Evolutionary conservation across 805 yeast genomes (phyloP), one percentile per base, ranked within the genome.

Genomic region (Grigorovia humatica): DNA sequence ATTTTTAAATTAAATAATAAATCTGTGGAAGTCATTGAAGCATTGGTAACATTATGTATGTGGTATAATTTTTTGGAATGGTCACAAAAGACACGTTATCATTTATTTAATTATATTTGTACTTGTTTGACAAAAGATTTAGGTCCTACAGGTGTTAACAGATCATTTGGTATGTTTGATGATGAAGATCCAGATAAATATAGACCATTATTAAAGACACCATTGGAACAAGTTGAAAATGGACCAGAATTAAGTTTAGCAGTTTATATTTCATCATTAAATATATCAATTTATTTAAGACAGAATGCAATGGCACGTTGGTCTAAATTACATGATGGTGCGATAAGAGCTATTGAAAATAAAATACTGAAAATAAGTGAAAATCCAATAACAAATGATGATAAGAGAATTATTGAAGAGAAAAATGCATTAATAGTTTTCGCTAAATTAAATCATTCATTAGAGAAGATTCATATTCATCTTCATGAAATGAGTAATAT

Each of bases 1-100:
- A 75, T 83, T 11, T 67, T 88, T 67, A 74, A 83, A 9, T 72
- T 77, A 27, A 96, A 96, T 18, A 74, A 79, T 51, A 89, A 87
- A 68, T 75, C 82, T 7, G 67, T 81, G 17, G 90, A 87, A 63
- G 66, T 87, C 41, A 69, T 88, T 43, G 82, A 83, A 63, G 70
- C 82, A 18, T 69, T 85, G 48, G 62, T 85, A 18, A 60, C 86
- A 6, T 70, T 85, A 49, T 76, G 85, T 27, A 66, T 83, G 30
- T 89, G 96, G 96, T 88, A 88, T 63, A 86, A 85, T 57, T 78
- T 87, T 4, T 86, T 96, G 0, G 96, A 88, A 65, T 71, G 86
- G 58, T 85, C 86, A 57, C 85, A 82, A 56, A 85, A 85, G 58
- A 79, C 95, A 52, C 78, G 95, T 47, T 82, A 83, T 56, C 93